Evolutionary conservation across 164 flowering plant genomes (phyloP).

Genomic region (Macadamia integrifolia): DNA sequence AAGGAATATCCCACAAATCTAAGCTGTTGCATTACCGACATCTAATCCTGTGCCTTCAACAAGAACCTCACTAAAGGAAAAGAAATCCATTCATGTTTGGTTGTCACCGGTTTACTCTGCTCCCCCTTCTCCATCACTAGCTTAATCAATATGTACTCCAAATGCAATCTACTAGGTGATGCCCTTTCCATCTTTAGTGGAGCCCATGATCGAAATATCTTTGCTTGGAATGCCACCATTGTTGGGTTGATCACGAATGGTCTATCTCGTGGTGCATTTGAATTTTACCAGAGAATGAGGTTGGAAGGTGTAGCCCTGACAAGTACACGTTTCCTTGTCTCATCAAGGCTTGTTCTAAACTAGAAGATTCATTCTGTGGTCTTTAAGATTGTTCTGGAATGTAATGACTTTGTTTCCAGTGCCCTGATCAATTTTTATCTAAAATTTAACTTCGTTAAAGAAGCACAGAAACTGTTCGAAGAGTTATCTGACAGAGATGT

Average conservation of each 20-base stretch:
- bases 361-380: slow-evolving; percentile 42
- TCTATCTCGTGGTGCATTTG: slow-evolving; percentile 24
- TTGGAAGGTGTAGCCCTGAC: slow-evolving; percentile 32
- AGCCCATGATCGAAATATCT: slow-evolving; percentile 28
- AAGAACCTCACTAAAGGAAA: slow-evolving; percentile 37
- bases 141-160: slow-evolving; percentile 76
- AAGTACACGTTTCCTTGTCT: slow-evolving; percentile 63
- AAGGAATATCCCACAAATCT: slow-evolving; percentile 4
- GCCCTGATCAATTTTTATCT: slow-evolving; percentile 19
- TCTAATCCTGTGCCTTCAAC: slow-evolving; percentile 51
- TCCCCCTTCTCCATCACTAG: slow-evolving; percentile 54
- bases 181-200: slow-evolving; percentile 40
- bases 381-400: slow-evolving; percentile 16
- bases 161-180: slow-evolving; percentile 36
- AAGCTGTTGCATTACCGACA: slow-evolving; percentile 31
- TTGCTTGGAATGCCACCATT: slow-evolving; percentile 18
- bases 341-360: slow-evolving; percentile 44
- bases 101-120: not conserved
- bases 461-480: slow-evolving; percentile 22
- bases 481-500: slow-evolving; percentile 38
- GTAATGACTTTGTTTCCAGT: slow-evolving; percentile 19
- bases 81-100: slow-evolving; percentile 9
- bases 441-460: slow-evolving; percentile 4
- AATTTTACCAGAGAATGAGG: slow-evolving; percentile 38
- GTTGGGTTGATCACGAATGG: slow-evolving; percentile 35